Evolutionary conservation across 305 asterid genomes (phyloP).

Genomic region (Plantago rigida): DNA sequence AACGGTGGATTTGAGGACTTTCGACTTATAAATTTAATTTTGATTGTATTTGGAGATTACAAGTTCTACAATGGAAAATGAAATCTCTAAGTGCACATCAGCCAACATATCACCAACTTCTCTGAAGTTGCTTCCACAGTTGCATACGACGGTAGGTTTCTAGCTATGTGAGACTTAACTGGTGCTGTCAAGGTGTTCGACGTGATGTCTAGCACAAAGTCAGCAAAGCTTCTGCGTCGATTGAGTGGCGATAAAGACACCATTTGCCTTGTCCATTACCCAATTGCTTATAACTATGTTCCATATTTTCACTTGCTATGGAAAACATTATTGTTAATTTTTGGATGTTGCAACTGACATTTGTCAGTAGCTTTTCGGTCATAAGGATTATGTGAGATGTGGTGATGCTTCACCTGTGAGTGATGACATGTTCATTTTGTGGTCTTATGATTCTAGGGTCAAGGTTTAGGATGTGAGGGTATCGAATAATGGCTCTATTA

Average conservation of each 20-base stretch:
- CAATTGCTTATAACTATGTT: constrained; percentile 50
- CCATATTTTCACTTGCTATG: constrained; percentile 65
- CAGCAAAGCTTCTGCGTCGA: constrained; percentile 54
- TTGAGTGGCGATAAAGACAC: constrained; percentile 62
- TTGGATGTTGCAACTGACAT: constrained; percentile 62
- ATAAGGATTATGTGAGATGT: constrained; percentile 80
- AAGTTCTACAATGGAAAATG: no score
- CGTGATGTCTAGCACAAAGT: constrained; percentile 24
- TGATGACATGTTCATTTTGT: constrained; percentile 70
- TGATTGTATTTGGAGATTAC: no score
- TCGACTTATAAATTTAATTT: no score
- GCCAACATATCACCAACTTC: constrained; percentile 33
- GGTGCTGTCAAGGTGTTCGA: constrained; percentile 66
- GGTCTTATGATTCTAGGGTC: constrained; percentile 68
- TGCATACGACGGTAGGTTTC: constrained; percentile 57
- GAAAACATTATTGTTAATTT: constrained; percentile 79
- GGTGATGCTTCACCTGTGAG: constrained; percentile 76
- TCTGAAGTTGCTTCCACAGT: constrained; percentile 48
- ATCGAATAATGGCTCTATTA: constrained; percentile 37
- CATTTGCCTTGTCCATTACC: constrained; percentile 52
- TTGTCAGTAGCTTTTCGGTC: constrained; percentile 49
- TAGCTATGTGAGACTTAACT: constrained; percentile 66
- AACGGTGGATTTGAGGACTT: no score
- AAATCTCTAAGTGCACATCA: no score
- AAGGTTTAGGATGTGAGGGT: constrained; percentile 75